Evolutionary conservation across 495 filamentous ascomycete genomes (phyloP).

Genomic region (Glutinoglossum americanum): DNA sequence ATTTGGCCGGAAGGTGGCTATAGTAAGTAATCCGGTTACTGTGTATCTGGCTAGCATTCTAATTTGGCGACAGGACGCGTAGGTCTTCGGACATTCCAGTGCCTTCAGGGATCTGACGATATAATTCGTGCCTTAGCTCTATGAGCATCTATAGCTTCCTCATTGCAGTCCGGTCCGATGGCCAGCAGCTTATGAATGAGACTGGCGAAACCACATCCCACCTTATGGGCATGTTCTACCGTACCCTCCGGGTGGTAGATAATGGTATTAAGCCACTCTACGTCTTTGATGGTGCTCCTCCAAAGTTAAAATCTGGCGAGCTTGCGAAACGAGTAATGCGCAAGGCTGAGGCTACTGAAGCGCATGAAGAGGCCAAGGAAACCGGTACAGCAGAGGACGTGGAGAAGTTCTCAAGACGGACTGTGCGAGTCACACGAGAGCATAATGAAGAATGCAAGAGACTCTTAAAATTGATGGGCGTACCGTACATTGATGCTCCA

Average conservation of each 20-base stretch:
- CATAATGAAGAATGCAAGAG: constrained; percentile 89
- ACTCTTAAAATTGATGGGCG: constrained; percentile 80
- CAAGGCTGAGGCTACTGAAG: constrained; percentile 71
- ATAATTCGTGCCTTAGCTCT: constrained; percentile 31
- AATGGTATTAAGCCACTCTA: constrained; percentile 97
- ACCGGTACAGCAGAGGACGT: constrained; percentile 91
- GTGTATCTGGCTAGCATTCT: not conserved
- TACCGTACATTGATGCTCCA: constrained; percentile 84
- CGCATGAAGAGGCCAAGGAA: constrained; percentile 87
- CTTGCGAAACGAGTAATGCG: constrained; percentile 82
- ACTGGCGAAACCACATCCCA: constrained; percentile 91
- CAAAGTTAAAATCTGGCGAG: constrained; percentile 91
- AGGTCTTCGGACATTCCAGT: constrained; percentile 17
- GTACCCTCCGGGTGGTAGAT: constrained; percentile 90
- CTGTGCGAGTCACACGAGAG: constrained; percentile 84
- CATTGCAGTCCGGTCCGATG: constrained; percentile 87
- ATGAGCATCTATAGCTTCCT: constrained; percentile 99
- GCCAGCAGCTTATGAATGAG: constrained; percentile 86
- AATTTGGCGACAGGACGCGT: constrained; percentile 51
- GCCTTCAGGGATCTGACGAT: not conserved
- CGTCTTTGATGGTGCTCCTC: constrained; percentile 91
- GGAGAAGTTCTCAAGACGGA: constrained; percentile 91
- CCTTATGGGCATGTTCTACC: constrained; percentile 98
- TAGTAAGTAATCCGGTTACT: constrained; percentile 35
- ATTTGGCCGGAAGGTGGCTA: constrained; percentile 91